Evolutionary conservation across 2,329 filamentous ascomycete species (phyloP).

Genomic region (Arachnopeziza araneosa): DNA sequence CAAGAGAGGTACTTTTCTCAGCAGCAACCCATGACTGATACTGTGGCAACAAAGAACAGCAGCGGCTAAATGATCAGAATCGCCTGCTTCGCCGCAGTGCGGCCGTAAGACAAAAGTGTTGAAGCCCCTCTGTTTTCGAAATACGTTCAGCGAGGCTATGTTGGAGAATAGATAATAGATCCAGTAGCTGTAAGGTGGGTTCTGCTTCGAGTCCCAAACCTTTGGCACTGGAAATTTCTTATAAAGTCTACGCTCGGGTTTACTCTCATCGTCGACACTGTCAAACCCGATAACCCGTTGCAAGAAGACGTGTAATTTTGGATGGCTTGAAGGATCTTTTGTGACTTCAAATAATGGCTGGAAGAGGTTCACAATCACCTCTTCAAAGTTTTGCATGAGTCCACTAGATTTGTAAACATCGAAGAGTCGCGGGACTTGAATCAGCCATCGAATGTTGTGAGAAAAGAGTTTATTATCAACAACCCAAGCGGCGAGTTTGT

Average conservation of each 20-base stretch:
- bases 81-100: slow-evolving; percentile 94
- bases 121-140: slow-evolving; percentile 86
- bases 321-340: slow-evolving; percentile 76
- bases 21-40: slow-evolving; percentile 87
- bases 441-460: slow-evolving; percentile 94
- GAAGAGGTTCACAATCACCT: slow-evolving; percentile 88
- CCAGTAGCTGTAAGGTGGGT: slow-evolving; percentile 98
- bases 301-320: slow-evolving; percentile 90
- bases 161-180: slow-evolving; percentile 97
- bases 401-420: slow-evolving; percentile 91
- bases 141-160: slow-evolving; percentile 85
- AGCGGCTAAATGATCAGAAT: slow-evolving; percentile 91
- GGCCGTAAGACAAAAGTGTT: slow-evolving; percentile 92
- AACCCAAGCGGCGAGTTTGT: slow-evolving; percentile 95
- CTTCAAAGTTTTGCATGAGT: slow-evolving; percentile 83
- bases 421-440: slow-evolving; percentile 90
- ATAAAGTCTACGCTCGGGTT: slow-evolving; percentile 88
- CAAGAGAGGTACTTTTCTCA: slow-evolving; percentile 88
- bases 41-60: slow-evolving; percentile 91
- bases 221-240: slow-evolving; percentile 90
- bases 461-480: slow-evolving; percentile 98
- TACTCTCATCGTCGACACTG: slow-evolving; percentile 97
- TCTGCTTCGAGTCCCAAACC: slow-evolving; percentile 86
- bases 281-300: slow-evolving; percentile 96
- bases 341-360: slow-evolving; percentile 93